Evolutionary conservation across 495 filamentous ascomycete genomes (phyloP), one percentile per base, ranked within the genome.

Genomic region (Penicilliopsis zonata): DNA sequence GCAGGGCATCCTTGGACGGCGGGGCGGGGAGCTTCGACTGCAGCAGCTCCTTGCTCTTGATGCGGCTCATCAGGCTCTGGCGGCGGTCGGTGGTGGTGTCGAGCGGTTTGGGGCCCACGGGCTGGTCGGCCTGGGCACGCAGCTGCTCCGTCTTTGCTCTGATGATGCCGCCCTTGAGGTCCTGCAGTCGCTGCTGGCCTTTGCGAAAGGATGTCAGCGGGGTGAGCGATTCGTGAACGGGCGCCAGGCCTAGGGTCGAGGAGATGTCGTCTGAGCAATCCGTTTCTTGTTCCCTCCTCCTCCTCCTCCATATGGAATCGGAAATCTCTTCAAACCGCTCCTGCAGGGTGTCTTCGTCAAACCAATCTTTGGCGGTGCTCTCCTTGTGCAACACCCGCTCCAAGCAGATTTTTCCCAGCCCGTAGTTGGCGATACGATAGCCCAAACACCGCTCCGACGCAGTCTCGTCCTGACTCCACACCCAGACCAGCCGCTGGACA

Each of bases 131-230:
- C n/a, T 49, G 44, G 1, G 51, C 35, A 13, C 46, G 44, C 29
- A 57, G 24, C 27, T 38, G 51, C 34, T 63, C 56, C 7, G 52
- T 55, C 28, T 59, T 66, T 38, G 57, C 30, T 30, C 53, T 57
- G 13, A 64, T 57, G 4, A 64, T 44, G 24, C 59, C 59, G 8
- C 55, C 53, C 44, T 48, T 58, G 42, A 66, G 22, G 35, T 66
- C 62, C 34, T 66, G 62, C 28, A 66, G 40, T 22, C 62, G 54
- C 44, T 64, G 60, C 41, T 64, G 60, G 4, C 62, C 62, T 36
- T 61, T 63, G 10, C 59, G 53, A 34, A 64, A 57, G 4, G 52
- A 34, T 4, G 57, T 50, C 23, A 64, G 56, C 0, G 62, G 62
- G 5, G 57, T 50, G 35, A 66, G 51, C 9, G 54, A 63, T 30